These are phyloP conservation scores for Cryomyces antarcticus DNA, from an alignment of 495 filamentous ascomycete genomes.

Conservation along the genomic window DNA sequence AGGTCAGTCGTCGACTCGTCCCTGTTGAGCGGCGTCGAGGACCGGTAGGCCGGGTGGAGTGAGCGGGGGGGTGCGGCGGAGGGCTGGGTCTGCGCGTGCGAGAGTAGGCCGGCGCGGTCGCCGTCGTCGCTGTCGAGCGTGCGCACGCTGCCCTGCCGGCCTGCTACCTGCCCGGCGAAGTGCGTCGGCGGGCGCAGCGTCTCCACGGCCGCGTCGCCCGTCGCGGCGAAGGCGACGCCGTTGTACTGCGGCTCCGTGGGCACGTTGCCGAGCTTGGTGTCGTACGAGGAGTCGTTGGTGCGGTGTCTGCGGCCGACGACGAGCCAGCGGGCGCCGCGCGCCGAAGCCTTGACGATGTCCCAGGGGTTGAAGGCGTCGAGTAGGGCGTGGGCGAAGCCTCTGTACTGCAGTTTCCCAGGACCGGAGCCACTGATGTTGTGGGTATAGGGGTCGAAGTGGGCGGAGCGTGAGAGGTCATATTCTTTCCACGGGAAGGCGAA, in stretches of 20 bases:
- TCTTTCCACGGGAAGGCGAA: constrained; percentile 65
- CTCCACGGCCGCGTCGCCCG: no score
- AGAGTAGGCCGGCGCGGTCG: no score
- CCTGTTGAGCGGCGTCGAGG: no score
- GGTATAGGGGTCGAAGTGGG: not conserved
- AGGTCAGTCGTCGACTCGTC: no score
- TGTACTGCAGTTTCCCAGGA: constrained; percentile 24
- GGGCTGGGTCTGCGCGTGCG: no score
- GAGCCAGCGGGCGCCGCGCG: constrained; percentile 61
- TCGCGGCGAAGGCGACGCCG: no score
- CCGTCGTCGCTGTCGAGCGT: no score
- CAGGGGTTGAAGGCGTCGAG: constrained; percentile 61
- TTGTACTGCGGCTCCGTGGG: not conserved
- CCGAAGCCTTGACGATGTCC: constrained; percentile 64
- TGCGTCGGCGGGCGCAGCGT: no score
- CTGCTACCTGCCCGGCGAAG: no score
- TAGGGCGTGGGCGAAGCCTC: constrained; percentile 42
- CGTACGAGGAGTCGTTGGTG: constrained; percentile 30
- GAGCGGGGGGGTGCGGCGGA: no score
- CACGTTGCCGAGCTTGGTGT: not conserved
- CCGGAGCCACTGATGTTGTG: constrained; percentile 1
- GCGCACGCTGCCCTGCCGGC: no score
- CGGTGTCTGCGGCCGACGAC: constrained; percentile 46
- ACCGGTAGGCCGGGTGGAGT: no score
- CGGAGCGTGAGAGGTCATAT: constrained; percentile 25